Base-by-base conservation (phyloP, 2,329 filamentous ascomycete species). In the Aspergillus ustus region DNA sequence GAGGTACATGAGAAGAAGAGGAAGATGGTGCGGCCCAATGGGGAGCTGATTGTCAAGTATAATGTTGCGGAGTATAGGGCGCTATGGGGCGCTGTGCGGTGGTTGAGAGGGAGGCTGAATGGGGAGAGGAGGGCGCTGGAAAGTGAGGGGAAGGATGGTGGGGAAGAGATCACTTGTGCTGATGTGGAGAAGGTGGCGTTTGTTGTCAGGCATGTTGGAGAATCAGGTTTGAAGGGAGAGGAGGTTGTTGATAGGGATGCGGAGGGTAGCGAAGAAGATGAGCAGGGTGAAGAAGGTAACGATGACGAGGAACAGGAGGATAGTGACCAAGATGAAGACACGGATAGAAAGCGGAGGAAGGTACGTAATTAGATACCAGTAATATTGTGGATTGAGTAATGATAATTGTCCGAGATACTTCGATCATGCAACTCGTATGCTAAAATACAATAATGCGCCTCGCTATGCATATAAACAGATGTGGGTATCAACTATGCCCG, bases 1-100 rank as follows among this genome's bases (percentile, higher is more conserved):
- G 34, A 40, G 34, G 34, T 15, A 5, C 8, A 3, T 40, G 66
- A 60, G 49, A 58, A 58, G 49, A 58, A 51, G 17, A 52, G 45
- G 20, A 48, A 48, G 45, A 34, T 63, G 34, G 67, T 63, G 46
- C 64, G 63, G 40, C 59, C 63, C 1, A 72, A 68, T 57, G 70
- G 69, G 25, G 70, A 72, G 46, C 57, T 74, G 49, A 76, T 74
- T 63, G 68, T 78, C n/a, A 80, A 77, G 63, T 81, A 81, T 63
- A 77, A 72, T 52, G 52, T 76, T 50, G 65, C 70, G 19, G 79
- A 81, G 64, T 81, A 80, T 64, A 60, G 67, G 48, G 49, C 66
- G 49, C 56, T 78, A 7, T 78, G 75, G 71, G 61, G 70, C 43
- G 70, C 68, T 8, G 68, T 69, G 25, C 34, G 55, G 49, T 56